phyloP scores from a whole-genome alignment of 768 basidiomycete species.

The Suillus alpinus region DNA sequence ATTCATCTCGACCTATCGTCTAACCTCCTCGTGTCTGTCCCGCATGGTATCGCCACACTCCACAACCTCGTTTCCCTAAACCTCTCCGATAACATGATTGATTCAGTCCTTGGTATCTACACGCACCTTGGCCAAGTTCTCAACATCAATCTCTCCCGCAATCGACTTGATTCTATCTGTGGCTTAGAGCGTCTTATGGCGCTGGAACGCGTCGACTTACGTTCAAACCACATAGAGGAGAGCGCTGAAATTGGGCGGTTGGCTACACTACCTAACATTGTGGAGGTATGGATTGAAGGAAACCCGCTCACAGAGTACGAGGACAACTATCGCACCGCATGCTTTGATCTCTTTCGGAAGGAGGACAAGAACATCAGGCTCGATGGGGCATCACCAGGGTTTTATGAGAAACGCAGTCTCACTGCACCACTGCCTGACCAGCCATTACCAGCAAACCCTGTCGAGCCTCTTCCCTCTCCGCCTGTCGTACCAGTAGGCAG shows the following conservation, averaged over 20 bases:
- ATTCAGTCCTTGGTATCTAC: slow-evolving; percentile 89
- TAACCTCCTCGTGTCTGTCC: slow-evolving; percentile 88
- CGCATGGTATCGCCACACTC: slow-evolving; percentile 68
- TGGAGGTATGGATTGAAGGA: slow-evolving; percentile 79
- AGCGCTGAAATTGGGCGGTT: slow-evolving; percentile 82
- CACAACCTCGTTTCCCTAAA: slow-evolving; percentile 87
- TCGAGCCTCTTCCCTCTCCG: slow-evolving; percentile 53
- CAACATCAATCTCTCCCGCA: slow-evolving; percentile 76
- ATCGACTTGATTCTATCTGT: slow-evolving; percentile 92
- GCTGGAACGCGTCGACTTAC: slow-evolving; percentile 82
- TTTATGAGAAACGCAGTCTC: slow-evolving; percentile 67
- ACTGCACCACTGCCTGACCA: slow-evolving; percentile 48
- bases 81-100: slow-evolving; percentile 96
- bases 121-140: slow-evolving; percentile 74
- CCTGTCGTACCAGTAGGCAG: slow-evolving; percentile 57
- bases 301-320: slow-evolving; percentile 77
- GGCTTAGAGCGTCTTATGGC: slow-evolving; percentile 88
- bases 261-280: slow-evolving; percentile 72
- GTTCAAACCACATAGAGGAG: slow-evolving; percentile 77
- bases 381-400: slow-evolving; percentile 69
- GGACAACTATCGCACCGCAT: slow-evolving; percentile 68
- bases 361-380: slow-evolving; percentile 79
- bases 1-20: slow-evolving; percentile 87
- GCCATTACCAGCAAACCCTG: slow-evolving; percentile 47
- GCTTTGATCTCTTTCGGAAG: slow-evolving; percentile 81